A percentile compares a stretch with the other conserved stretches of the same genome.
phyloP scores from a whole-genome alignment of 331 rosid genomes.

The Ulmus americana region DNA sequence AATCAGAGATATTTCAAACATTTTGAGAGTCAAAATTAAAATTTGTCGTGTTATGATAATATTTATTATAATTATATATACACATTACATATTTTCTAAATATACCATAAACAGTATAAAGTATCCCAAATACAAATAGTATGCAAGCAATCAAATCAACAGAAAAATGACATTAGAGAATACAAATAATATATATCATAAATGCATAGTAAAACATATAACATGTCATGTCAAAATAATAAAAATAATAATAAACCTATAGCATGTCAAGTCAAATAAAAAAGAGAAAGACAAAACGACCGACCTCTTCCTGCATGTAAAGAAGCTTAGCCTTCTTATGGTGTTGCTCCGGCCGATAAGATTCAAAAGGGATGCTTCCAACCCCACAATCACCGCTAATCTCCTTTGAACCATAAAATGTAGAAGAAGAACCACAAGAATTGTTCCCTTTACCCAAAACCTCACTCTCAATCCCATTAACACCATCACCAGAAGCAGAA shows the following conservation, averaged over 20 bases:
- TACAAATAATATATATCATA: neutral
- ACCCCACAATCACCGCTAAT: conserved; percentile 37
- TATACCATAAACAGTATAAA: too few relatives aligned
- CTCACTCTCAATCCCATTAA: conserved; percentile 34
- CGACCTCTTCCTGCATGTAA: conserved; percentile 85
- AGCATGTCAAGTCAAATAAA: neutral
- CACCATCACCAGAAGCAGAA: conserved; percentile 19
- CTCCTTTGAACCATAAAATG: conserved; percentile 45
- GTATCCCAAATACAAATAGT: too few relatives aligned
- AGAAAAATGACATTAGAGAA: neutral
- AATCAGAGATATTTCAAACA: too few relatives aligned
- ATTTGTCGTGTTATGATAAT: too few relatives aligned
- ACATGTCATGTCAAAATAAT: too few relatives aligned
- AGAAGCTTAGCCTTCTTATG: conserved; percentile 75
- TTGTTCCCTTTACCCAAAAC: conserved; percentile 25
- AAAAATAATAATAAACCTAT: too few relatives aligned
- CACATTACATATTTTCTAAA: too few relatives aligned
- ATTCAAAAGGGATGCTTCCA: conserved; percentile 38
- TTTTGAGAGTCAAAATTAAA: too few relatives aligned
- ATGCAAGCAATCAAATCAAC: too few relatives aligned
- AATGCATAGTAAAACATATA: too few relatives aligned
- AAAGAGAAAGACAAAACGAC: conserved; percentile 15
- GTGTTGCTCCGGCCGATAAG: conserved; percentile 48
- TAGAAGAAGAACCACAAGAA: conserved; percentile 51
- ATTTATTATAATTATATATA: too few relatives aligned